Percentiles rank a stretch among this genome's conserved stretches.
Evolutionary conservation across 73 alveolate species (phyloP).

Genomic region (Paraurostyla sp.): DNA sequence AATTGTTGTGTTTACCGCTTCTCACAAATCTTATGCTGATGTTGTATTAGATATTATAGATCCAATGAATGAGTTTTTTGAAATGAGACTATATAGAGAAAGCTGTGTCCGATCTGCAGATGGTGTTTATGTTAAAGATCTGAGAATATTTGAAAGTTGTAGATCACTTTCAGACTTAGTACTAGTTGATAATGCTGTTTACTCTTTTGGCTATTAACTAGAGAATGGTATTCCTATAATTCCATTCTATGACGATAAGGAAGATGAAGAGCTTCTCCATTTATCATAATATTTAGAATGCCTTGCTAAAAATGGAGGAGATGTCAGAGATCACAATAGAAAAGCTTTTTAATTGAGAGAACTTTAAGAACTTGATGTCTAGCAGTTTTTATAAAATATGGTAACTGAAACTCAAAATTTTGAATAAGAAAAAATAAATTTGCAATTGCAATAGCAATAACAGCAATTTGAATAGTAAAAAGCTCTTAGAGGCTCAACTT

Average conservation of each 20-base stretch:
- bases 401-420: neutral
- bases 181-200: constrained; percentile 90
- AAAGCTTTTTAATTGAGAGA: constrained; percentile 38
- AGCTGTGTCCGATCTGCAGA: constrained; percentile 77
- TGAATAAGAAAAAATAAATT: neutral
- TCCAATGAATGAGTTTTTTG: constrained; percentile 81
- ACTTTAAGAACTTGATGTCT: constrained; percentile 39
- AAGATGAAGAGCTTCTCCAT: constrained; percentile 82
- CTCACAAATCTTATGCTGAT: constrained; percentile 89
- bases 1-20: constrained; percentile 94
- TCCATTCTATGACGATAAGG: constrained; percentile 91
- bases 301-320: constrained; percentile 13
- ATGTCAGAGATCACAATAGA: constrained; percentile 45
- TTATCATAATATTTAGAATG: constrained; percentile 19
- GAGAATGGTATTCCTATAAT: constrained; percentile 94
- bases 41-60: constrained; percentile 89
- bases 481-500: no score
- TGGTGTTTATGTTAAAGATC: constrained; percentile 80
- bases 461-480: no score
- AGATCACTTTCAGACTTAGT: constrained; percentile 81
- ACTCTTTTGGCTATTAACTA: constrained; percentile 84
- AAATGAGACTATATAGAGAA: constrained; percentile 86
- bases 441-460: neutral
- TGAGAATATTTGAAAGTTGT: constrained; percentile 61
- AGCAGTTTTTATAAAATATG: constrained; percentile 15